Evolutionary conservation across 306 rosid genomes (phyloP).

Genomic region (Elaeagnus macrophylla): DNA sequence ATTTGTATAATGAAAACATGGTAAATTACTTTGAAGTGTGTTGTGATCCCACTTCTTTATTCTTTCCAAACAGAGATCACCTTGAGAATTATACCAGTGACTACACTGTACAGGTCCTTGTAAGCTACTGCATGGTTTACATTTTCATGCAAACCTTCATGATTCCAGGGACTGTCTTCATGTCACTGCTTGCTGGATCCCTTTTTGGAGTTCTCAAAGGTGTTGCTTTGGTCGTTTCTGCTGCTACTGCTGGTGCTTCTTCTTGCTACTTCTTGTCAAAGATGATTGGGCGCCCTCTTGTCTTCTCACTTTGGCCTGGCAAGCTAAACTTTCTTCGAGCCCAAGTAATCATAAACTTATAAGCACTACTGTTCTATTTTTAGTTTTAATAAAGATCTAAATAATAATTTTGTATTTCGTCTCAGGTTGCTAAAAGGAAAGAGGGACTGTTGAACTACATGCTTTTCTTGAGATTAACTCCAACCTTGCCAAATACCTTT

Average conservation of each 20-base stretch:
- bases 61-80: conserved; percentile 55
- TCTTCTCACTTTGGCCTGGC: conserved; percentile 75
- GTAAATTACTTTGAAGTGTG: conserved; percentile 11
- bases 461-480: conserved; percentile 92
- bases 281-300: conserved; percentile 76
- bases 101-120: conserved; percentile 94
- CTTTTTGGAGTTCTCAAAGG: conserved; percentile 87
- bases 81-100: conserved; percentile 96
- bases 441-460: conserved; percentile 74
- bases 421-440: conserved; percentile 82
- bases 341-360: conserved; percentile 42
- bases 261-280: conserved; percentile 87
- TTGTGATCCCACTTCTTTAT: background rate
- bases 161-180: conserved; percentile 98
- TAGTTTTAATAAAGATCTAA: conserved; percentile 2
- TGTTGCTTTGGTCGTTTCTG: conserved; percentile 80
- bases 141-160: conserved; percentile 99
- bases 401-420: conserved; percentile 12
- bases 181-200: conserved; percentile 97
- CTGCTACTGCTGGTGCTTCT: conserved; percentile 95
- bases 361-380: background rate
- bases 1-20: background rate
- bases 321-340: conserved; percentile 70
- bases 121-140: conserved; percentile 89
- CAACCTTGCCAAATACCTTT: conserved; percentile 86